A percentile compares a stretch with the other conserved stretches of the same genome.
Evolutionary conservation across 768 basidiomycete species (phyloP).

Genomic region (Leucocoprinus leucothites): DNA sequence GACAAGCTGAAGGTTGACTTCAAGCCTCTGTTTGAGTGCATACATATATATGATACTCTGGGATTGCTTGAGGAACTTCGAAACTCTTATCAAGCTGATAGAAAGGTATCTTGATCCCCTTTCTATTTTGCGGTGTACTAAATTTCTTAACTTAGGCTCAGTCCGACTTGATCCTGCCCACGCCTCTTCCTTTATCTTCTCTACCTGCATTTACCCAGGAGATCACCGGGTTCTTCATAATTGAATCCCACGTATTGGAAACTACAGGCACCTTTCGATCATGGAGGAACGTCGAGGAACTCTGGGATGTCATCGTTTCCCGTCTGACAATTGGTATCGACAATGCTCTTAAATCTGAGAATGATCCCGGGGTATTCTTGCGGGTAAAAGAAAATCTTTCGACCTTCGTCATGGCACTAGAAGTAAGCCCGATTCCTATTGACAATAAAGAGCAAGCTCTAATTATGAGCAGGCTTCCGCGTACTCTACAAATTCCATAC

Average conservation of each 20-base stretch:
- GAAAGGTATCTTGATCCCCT: conserved; percentile 55
- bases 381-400: conserved; percentile 81
- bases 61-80: conserved; percentile 90
- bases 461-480: conserved; percentile 66
- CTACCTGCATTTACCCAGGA: conserved; percentile 84
- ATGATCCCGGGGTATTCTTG: conserved; percentile 78
- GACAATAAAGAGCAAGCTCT: neutral
- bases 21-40: conserved; percentile 92
- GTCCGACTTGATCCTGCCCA: conserved; percentile 91
- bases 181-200: conserved; percentile 59
- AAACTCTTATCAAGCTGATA: conserved; percentile 92
- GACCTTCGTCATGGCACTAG: conserved; percentile 87
- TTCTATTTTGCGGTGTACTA: neutral
- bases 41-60: conserved; percentile 92
- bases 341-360: conserved; percentile 66
- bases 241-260: conserved; percentile 89
- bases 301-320: conserved; percentile 86
- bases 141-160: conserved; percentile 63
- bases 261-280: conserved; percentile 91
- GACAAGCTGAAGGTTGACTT: conserved; percentile 89
- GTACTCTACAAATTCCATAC: conserved; percentile 81
- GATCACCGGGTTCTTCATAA: conserved; percentile 96
- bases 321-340: conserved; percentile 75
- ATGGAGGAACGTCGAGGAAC: conserved; percentile 85
- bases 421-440: conserved; percentile 44